Conservation (phyloP, 164 flowering plant genomes). For the Tetrastigma voinierianum region DNA sequence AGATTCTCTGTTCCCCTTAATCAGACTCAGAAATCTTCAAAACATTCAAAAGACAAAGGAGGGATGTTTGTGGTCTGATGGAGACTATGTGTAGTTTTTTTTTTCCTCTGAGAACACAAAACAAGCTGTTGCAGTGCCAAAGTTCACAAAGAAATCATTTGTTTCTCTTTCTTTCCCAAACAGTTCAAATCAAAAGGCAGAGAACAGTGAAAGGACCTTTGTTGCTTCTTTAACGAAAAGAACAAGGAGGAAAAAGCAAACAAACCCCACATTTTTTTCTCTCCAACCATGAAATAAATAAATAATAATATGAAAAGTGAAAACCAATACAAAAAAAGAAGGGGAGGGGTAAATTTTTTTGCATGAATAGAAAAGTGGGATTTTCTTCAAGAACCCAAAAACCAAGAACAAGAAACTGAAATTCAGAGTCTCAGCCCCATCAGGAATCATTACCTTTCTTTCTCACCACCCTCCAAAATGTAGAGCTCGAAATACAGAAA, state of each 20-base stretch:
- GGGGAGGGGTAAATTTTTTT: slow-evolving; percentile 25
- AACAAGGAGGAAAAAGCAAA: slow-evolving; percentile 25
- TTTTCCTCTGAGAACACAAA: slow-evolving; percentile 23
- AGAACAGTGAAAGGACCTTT: slow-evolving; percentile 16
- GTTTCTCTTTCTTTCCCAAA: slow-evolving; percentile 26
- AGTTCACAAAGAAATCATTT: slow-evolving; percentile 30
- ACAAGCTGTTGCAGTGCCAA: slow-evolving; percentile 19
- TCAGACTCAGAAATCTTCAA: neutral
- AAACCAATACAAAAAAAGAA: slow-evolving; percentile 23
- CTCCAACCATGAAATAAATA: neutral
- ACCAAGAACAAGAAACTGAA: slow-evolving; percentile 46
- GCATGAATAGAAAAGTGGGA: slow-evolving; percentile 28
- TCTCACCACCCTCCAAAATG: neutral
- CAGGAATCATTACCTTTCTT: slow-evolving; percentile 27
- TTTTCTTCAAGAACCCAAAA: slow-evolving; percentile 36
- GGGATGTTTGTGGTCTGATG: slow-evolving; percentile 9
- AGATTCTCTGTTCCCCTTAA: too few relatives aligned
- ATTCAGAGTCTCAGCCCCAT: slow-evolving; percentile 32
- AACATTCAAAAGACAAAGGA: slow-evolving; percentile 7
- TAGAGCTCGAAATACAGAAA: too few relatives aligned
- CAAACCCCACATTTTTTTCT: slow-evolving; percentile 12
- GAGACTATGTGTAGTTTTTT: slow-evolving; percentile 21
- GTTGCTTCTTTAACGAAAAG: slow-evolving; percentile 30
- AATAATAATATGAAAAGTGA: slow-evolving; percentile 4
- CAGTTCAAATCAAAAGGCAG: slow-evolving; percentile 25